phyloP scores from a whole-genome alignment of 768 basidiomycete species.

The Russula foetens region DNA sequence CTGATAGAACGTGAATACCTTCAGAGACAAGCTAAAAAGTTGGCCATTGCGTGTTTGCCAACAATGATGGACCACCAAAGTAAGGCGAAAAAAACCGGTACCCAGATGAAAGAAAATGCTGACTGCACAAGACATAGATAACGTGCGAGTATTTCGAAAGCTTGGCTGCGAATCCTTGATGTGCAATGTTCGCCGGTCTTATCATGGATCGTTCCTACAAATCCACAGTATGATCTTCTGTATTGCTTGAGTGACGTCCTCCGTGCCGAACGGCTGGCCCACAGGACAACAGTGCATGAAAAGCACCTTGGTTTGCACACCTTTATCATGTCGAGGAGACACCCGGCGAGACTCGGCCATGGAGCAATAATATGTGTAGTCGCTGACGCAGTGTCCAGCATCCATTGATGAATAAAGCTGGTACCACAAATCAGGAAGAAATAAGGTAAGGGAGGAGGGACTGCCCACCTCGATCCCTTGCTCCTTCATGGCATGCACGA shows the following conservation, averaged over 20 bases:
- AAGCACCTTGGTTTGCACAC: constrained; percentile 38
- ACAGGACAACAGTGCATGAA: constrained; percentile 69
- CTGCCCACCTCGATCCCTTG: constrained; percentile 39
- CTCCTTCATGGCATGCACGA: constrained; percentile 45
- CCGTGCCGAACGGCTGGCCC: constrained; percentile 52
- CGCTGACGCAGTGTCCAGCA: constrained; percentile 69
- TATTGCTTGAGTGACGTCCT: constrained; percentile 61
- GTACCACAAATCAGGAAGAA: constrained; percentile 25
- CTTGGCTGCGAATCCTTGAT: neutral
- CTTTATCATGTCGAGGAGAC: constrained; percentile 14
- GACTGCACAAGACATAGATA: neutral
- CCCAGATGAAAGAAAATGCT: constrained; percentile 8
- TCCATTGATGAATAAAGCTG: constrained; percentile 63
- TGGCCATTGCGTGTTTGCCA: neutral
- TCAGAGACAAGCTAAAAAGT: neutral
- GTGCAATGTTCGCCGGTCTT: constrained; percentile 5
- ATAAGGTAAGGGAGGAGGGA: neutral
- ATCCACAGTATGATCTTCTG: constrained; percentile 56
- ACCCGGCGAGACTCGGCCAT: constrained; percentile 53
- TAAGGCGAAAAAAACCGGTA: neutral
- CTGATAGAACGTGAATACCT: neutral
- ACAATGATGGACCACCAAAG: neutral
- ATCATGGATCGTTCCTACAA: constrained; percentile 23
- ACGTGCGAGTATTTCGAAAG: neutral
- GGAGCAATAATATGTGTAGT: constrained; percentile 70